Base-by-base conservation (phyloP, 192 early-diverging fungal species). In the Spizellomyces punctatus region DNA sequence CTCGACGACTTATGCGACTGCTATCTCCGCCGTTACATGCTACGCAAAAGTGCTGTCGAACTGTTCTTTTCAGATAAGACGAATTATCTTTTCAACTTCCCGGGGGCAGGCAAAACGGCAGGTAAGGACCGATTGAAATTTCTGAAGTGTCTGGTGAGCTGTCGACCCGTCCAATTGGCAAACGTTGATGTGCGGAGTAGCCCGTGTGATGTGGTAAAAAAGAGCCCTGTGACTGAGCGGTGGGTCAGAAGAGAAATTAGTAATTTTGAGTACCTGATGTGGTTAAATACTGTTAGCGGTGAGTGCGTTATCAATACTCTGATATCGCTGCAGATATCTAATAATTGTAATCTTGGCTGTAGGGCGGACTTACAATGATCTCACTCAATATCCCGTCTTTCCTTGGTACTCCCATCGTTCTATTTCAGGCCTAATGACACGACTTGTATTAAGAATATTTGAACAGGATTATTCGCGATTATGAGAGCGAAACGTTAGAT, bases 261-360 rank as follows among this genome's bases (percentile, higher is more conserved):
- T 55, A 98, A 98, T 68, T 98, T 97, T 78, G 95, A 98, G 75
- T 98, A 98, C 62, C 67, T 98, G 63, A 96, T 97, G 93, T 85
- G 88, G 46, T 83, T 98, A 8, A 98, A 98, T 76, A 94, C 94
- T 0, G 75, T 95, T 45, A 92, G 94, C 36, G 96, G 94, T n/a
- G 93, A 95, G 61, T 91, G 92, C 75, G 89, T 91, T 71, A 5
- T 27, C 5, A 58, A 6, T 19, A 56, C 6, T 56, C n/a, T 56
- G 6, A 19, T 7, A 56, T 56, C 22, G n/a, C 4, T 6, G 54
- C n/a, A n/a, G 7, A 56, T n/a, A 6, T 19, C 0, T 22, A 22
- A 9, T 27, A 55, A 68, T 9, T 16, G 10, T 14, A 54, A 17
- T 17, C 56, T 46, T 4, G 6, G 0, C 36, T 5, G n/a, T 10